Evolutionary conservation across 2,329 filamentous ascomycete species (phyloP).

Genomic region (Dissoconium aciculare): DNA sequence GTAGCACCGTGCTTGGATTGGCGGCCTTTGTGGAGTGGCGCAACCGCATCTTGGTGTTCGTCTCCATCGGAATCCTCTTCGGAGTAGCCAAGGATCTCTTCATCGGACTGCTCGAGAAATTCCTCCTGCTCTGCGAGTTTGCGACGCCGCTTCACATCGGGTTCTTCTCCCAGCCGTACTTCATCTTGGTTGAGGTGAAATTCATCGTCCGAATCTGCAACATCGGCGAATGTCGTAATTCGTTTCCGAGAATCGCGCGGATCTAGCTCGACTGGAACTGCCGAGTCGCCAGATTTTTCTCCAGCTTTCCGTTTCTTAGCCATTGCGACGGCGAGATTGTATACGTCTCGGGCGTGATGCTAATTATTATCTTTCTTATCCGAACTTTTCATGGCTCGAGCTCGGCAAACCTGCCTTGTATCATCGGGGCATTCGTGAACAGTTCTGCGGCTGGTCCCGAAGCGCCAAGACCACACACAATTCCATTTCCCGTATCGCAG

Average conservation of each 20-base stretch:
- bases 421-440: too few species aligned
- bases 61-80: conserved; percentile 35
- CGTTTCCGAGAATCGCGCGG: conserved; percentile 36
- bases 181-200: conserved; percentile 79
- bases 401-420: conserved; percentile 1
- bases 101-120: conserved; percentile 43
- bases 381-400: too few species aligned
- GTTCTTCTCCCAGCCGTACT: conserved; percentile 70
- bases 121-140: conserved; percentile 54
- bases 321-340: conserved; percentile 27
- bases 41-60: conserved; percentile 36
- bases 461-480: conserved; percentile 1
- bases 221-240: conserved; percentile 55
- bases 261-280: conserved; percentile 7
- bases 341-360: not conserved
- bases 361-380: too few species aligned
- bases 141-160: conserved; percentile 60
- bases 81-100: conserved; percentile 45
- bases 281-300: conserved; percentile 4
- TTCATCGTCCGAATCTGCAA: conserved; percentile 88
- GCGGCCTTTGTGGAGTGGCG: conserved; percentile 64
- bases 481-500: not conserved
- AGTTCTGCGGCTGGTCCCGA: too few species aligned
- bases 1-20: conserved; percentile 80
- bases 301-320: conserved; percentile 30